Evolutionary conservation across 2,329 filamentous ascomycete genomes (phyloP).

Genomic region (Lecanicillium sp.): DNA sequence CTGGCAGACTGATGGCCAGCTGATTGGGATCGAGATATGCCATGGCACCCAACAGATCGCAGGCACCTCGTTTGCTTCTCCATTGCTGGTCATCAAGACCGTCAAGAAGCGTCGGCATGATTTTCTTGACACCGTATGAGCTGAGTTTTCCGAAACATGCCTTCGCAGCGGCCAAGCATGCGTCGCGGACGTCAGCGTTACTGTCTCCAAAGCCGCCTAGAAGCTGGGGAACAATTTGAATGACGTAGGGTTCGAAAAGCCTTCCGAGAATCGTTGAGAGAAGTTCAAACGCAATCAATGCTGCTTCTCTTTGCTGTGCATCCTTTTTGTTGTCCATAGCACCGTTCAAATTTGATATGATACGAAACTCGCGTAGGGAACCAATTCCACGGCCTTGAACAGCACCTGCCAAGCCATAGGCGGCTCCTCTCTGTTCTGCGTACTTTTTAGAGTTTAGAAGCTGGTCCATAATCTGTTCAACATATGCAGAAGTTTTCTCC

Average conservation of each 20-base stretch:
- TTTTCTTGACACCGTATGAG: constrained; percentile 92
- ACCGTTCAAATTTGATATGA: constrained; percentile 72
- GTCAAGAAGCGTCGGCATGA: constrained; percentile 83
- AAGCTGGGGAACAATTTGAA: constrained; percentile 88
- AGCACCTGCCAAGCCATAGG: constrained; percentile 88
- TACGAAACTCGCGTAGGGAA: constrained; percentile 75
- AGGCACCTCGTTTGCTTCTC: constrained; percentile 97
- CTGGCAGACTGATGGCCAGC: constrained; percentile 82
- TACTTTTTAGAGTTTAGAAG: constrained; percentile 87
- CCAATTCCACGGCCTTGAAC: constrained; percentile 82
- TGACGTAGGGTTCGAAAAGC: constrained; percentile 92
- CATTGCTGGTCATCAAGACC: constrained; percentile 94
- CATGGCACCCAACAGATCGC: constrained; percentile 95
- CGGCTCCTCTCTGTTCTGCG: constrained; percentile 84
- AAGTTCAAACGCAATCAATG: constrained; percentile 85
- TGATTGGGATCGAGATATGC: constrained; percentile 96
- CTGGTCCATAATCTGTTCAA: constrained; percentile 72
- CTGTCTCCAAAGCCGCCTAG: constrained; percentile 84
- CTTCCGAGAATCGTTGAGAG: constrained; percentile 79
- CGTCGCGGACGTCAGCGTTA: constrained; percentile 84
- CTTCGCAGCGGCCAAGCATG: constrained; percentile 88
- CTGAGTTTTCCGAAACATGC: constrained; percentile 89
- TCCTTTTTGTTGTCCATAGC: constrained; percentile 97
- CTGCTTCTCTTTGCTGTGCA: constrained; percentile 77
- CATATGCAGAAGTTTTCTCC: constrained; percentile 72